Evolutionary conservation across 2,329 filamentous ascomycete genomes (phyloP), one percentile per base, ranked within the genome.

Genomic region (Pseudogymnoascus sp.): DNA sequence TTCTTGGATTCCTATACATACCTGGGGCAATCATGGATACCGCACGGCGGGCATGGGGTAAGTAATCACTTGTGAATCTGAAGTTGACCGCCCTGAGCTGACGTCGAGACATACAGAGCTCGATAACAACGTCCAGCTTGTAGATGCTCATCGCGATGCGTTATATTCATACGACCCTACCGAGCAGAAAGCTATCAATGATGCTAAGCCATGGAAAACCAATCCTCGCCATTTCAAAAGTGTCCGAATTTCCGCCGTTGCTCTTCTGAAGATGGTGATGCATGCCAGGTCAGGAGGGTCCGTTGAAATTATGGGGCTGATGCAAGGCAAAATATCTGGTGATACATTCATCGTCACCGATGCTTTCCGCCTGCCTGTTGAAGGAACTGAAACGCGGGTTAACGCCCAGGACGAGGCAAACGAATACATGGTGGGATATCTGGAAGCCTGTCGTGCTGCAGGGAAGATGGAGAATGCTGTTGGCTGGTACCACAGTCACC

Each of bases 211-310:
- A 65, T 97, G 95, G 95, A 79, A 79, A 60, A 80, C 79, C 56
- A 87, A 97, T 72, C 88, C 89, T 0, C 83, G 91, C 75, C 88
- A 97, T 80, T 99, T 97, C 84, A 96, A 93, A 75, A 84, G 89
- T 62, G 91, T 97, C 56, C 91, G 93, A 71, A 93, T 99, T 77
- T 96, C 91, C 61, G 92, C 95, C 64, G 88, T 96, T 11, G 95
- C 95, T 4, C 84, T 99, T 64, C 85, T 97, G 69, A 99, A 99
- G 79, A 99, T 99, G 95, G 91, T 96, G 67, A 97, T 97, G 90
- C 95, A 99, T 75, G 95, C 95, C 8, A 90, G 95, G n/a, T 93
- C 91, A 0, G 95, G 95, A 68, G 93, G 95, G 63, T 86, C 85
- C 28, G 84, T 97, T 68, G 95, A 99, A 79, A 85, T 99, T 71